Conservation (phyloP, 768 basidiomycete species). For the Rhodotorula taiwanensis region DNA sequence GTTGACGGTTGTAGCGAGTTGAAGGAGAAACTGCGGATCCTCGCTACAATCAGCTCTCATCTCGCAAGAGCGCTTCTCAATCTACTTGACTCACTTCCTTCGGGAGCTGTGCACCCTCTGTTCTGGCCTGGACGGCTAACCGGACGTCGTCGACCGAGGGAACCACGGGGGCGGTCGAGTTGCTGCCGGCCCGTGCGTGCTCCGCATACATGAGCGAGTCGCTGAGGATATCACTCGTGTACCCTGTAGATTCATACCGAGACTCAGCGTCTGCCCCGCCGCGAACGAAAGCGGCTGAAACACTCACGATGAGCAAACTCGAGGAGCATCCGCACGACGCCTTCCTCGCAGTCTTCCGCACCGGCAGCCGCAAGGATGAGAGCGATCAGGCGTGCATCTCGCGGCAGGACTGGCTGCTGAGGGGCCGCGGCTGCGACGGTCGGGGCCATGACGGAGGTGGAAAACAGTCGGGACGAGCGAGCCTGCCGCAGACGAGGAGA, state of each 20-base stretch:
- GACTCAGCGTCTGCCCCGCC: neutral
- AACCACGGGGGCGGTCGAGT: slow-evolving; percentile 32
- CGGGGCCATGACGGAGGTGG: neutral
- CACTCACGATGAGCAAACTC: slow-evolving; percentile 49
- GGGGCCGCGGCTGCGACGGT: neutral
- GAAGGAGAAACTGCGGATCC: slow-evolving; percentile 45
- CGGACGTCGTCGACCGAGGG: slow-evolving; percentile 45
- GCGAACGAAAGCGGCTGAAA: neutral
- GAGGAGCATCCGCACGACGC: slow-evolving; percentile 48
- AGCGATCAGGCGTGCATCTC: slow-evolving; percentile 48
- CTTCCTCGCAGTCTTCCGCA: slow-evolving; percentile 47
- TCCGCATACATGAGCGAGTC: slow-evolving; percentile 47
- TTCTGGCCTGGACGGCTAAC: slow-evolving; percentile 46
- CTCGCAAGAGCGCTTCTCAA: neutral
- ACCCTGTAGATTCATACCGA: slow-evolving; percentile 41
- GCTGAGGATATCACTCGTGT: slow-evolving; percentile 47
- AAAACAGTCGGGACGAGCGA: no score
- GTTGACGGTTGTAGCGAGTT: slow-evolving; percentile 47
- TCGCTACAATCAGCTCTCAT: no score
- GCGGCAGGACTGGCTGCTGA: slow-evolving; percentile 40
- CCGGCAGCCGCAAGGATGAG: slow-evolving; percentile 48
- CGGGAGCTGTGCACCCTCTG: slow-evolving; percentile 46
- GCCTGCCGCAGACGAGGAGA: no score
- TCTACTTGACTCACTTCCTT: slow-evolving; percentile 44
- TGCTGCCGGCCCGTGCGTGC: slow-evolving; percentile 42